Evolutionary conservation across 1,139 yeast species (phyloP), one percentile per base, ranked within the genome.

Genomic region (Candida pseudoviswanathii): DNA sequence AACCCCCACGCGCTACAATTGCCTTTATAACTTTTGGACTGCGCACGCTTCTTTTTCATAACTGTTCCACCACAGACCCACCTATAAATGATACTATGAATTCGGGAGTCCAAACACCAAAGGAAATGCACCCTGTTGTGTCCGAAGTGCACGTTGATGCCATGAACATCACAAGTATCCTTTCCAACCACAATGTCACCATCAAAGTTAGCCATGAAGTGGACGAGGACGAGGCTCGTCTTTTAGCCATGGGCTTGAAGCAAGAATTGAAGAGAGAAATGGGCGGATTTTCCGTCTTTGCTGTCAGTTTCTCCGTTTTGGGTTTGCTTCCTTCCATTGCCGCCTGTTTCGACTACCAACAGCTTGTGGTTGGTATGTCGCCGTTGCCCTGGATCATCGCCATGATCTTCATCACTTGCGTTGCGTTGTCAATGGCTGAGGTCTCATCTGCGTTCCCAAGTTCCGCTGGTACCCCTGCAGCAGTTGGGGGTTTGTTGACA

Each of bases 181-280:
- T 76, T 47, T 75, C 80, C 22, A 67, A 73, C 53, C 62, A 59
- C 48, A 74, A 70, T 43, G 59, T 73, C 21, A 68, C 73, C 22
- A 71, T 76, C 44, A 72, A 72, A 53, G 71, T 75, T 10, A 79
- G 74, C 55, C 85, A 81, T 58, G 77, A 61, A 11, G 67, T 81
- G 9, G 77, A 71, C 51, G 48, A 58, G 6, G 86, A 82, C 61
- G 86, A 82, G 60, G 85, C 84, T 11, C 68, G 76, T 64, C 80
- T 82, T 45, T 63, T 81, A 58, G 85, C 86, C 16, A 73, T 86
- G 58, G 94, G 94, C 41, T 86, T 86, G 63, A 84, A 84, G 61
- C 89, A 82, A 57, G 92, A 86, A 61, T 82, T 86, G 64, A 81
- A 81, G 60, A 80, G 94, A 63, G 89, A 86, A 57, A 83, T 84